phyloP scores from a whole-genome alignment of 257 asterid genomes.

The Asclepias syriaca region DNA sequence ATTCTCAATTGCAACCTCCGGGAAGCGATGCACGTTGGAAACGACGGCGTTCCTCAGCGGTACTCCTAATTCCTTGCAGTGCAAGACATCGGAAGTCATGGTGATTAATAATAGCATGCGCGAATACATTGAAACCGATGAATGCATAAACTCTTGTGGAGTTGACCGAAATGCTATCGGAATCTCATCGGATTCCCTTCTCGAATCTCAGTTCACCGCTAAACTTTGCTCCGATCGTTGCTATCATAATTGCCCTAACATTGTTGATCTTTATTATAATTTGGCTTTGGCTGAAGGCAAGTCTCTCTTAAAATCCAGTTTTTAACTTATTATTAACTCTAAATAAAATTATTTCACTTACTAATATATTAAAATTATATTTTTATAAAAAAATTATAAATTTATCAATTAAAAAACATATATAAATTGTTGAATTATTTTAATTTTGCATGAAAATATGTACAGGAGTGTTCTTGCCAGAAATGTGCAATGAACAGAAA shows the following conservation, averaged over 20 bases:
- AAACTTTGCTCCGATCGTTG: conserved; percentile 66
- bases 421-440: no score
- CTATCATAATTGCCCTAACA: conserved; percentile 54
- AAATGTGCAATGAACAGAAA: conserved; percentile 3
- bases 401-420: no score
- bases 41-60: conserved; percentile 27
- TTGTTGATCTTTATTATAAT: conserved; percentile 64
- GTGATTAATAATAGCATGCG: conserved; percentile 38
- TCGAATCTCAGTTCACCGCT: conserved; percentile 41
- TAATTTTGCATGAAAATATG: background rate
- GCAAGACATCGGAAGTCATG: conserved; percentile 55
- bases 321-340: no score
- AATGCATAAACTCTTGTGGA: conserved; percentile 61
- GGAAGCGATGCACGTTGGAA: conserved; percentile 64
- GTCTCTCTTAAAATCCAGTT: no score
- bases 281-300: conserved; percentile 84
- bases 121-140: conserved; percentile 58
- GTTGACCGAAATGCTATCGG: conserved; percentile 54
- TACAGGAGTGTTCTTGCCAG: conserved; percentile 7
- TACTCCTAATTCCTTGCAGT: conserved; percentile 25
- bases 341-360: no score
- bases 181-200: conserved; percentile 70
- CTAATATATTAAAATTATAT: no score
- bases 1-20: conserved; percentile 57
- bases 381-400: no score